Base-by-base conservation (phyloP, 1,139 yeast species). In the Kluyveromyces marxianus region DNA sequence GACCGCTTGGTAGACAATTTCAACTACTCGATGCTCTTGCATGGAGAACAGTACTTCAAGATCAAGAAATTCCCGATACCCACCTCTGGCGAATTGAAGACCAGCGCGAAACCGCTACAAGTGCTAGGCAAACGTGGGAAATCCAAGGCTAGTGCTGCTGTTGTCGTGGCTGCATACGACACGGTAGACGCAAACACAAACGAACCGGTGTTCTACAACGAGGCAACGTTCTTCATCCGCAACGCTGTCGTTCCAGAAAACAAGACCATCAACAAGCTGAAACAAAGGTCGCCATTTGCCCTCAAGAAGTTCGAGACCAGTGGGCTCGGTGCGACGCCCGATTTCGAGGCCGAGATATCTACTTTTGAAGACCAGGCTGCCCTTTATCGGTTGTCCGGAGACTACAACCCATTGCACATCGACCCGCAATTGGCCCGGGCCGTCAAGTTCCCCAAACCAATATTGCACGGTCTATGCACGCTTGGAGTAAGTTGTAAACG, bases 1-100 rank as follows among this genome's bases (percentile, higher is more conserved):
- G 70, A 75, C 50, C 71, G 71, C 49, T 68, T 82, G 47, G 81
- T 87, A 59, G 84, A 82, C 54, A 82, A 87, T 69, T 90, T 87
- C 74, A 87, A 87, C 70, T 96, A 95, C 55, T 79, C 84, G 81
- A 75, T 83, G 69, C 75, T 92, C 63, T 75, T 92, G 59, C 97
- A 92, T 65, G 98, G 98, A 52, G 98, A 92, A 69, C 97, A 92
- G 66, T 92, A 85, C 67, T 73, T 90, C 57, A 90, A 81, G 68
- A 69, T 92, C 54, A 76, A 76, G 56, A 79, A 83, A 66, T 81
- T 77, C 74, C 95, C 95, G 53, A 73, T 92, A 48, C 95, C 96
- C 54, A 78, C 85, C 4, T 79, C 76, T 49, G 92, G 81, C 8
- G 66, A 69, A 2, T 65, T 89, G 44, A 75, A 69, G 52, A 85